Conservation (phyloP, 1,139 yeast species). For the Suzukiozyma palmioleophila region DNA sequence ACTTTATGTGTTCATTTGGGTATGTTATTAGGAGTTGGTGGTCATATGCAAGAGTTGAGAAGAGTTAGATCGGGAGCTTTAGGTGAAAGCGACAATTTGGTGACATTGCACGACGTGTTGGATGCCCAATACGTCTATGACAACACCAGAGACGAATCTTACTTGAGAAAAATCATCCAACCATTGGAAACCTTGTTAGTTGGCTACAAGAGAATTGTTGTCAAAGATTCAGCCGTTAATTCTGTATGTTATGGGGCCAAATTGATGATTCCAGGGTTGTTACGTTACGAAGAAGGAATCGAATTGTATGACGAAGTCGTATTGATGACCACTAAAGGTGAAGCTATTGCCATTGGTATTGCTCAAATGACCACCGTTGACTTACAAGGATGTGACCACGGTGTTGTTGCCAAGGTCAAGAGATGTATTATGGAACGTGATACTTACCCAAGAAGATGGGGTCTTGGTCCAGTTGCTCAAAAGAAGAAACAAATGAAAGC, state of each 20-base stretch:
- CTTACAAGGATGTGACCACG: constrained; percentile 94
- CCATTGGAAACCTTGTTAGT: constrained; percentile 91
- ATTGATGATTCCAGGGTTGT: constrained; percentile 96
- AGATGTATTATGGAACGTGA: constrained; percentile 99
- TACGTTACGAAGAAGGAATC: constrained; percentile 96
- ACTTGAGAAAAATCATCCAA: constrained; percentile 88
- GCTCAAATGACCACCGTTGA: constrained; percentile 99
- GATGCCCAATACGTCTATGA: constrained; percentile 98
- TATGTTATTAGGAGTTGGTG: constrained; percentile 97
- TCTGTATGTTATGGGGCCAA: constrained; percentile 99
- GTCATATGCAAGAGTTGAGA: constrained; percentile 99
- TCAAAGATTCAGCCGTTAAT: constrained; percentile 96
- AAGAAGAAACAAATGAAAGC: constrained; percentile 98
- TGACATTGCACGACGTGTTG: constrained; percentile 92
- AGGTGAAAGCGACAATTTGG: constrained; percentile 85
- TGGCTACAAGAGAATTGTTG: constrained; percentile 96
- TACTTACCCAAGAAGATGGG: constrained; percentile 99
- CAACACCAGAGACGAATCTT: constrained; percentile 94
- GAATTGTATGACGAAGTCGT: constrained; percentile 98
- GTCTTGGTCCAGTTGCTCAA: constrained; percentile 97
- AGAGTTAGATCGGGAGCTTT: constrained; percentile 98
- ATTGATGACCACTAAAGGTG: constrained; percentile 97
- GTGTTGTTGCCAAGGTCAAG: constrained; percentile 97
- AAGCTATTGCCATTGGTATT: constrained; percentile 96
- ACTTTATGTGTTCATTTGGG: constrained; percentile 98